Percentiles rank a stretch among this genome's conserved stretches.
These are phyloP conservation scores for Tuber melanosporum DNA, from an alignment of 495 filamentous ascomycete genomes.

Conservation along the genomic window DNA sequence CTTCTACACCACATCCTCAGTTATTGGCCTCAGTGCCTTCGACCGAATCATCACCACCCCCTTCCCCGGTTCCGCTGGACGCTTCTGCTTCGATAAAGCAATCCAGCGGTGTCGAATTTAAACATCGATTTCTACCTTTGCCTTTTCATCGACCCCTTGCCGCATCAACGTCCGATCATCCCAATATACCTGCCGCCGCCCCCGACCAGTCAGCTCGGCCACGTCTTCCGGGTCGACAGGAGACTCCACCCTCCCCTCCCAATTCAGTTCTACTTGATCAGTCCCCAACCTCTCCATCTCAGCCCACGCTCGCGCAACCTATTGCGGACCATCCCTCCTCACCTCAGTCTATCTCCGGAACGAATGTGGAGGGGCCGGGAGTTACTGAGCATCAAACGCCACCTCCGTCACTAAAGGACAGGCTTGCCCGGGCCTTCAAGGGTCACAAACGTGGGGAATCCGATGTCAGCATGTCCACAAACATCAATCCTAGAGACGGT, in stretches of 20 bases:
- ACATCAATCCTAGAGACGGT: conserved; percentile 19
- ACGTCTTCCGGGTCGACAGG: conserved; percentile 37
- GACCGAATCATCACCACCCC: conserved; percentile 38
- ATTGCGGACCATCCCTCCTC: conserved; percentile 9
- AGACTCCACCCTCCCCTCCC: conserved; percentile 39
- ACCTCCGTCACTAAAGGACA: conserved; percentile 37
- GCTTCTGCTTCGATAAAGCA: conserved; percentile 17
- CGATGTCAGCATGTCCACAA: conserved; percentile 36
- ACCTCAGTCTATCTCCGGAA: conserved; percentile 12
- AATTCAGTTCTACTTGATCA: conserved; percentile 35
- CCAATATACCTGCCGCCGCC: conserved; percentile 16
- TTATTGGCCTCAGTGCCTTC: conserved; percentile 33
- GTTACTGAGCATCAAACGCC: conserved; percentile 24
- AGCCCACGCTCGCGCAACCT: not conserved
- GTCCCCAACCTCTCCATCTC: conserved; percentile 22
- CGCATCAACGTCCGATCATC: conserved; percentile 15
- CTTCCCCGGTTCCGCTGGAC: conserved; percentile 25
- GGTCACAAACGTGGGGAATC: conserved; percentile 37
- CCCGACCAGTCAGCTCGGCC: conserved; percentile 23
- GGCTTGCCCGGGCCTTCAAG: conserved; percentile 37
- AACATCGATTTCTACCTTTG: conserved; percentile 7
- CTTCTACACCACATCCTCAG: conserved; percentile 20
- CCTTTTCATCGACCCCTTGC: conserved; percentile 5
- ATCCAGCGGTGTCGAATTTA: conserved; percentile 11
- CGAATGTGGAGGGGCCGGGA: conserved; percentile 12